Base-by-base conservation (phyloP, 2,329 filamentous ascomycete species). In the Fusarium siculi region DNA sequence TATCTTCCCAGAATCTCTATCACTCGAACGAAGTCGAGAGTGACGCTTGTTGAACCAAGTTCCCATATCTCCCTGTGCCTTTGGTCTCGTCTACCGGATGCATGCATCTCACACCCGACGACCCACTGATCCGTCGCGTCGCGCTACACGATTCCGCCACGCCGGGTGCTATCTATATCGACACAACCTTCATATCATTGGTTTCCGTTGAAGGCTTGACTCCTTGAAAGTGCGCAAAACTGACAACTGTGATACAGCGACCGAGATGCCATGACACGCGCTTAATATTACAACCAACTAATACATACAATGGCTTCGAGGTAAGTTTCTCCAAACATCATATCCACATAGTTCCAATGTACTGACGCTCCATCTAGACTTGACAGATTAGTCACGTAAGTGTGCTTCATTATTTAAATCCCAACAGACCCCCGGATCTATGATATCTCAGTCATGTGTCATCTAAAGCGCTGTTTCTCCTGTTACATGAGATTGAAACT, bases 321-420 rank as follows among this genome's bases (percentile, higher is more conserved):
- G 87, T 88, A 76, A 79, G 82, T 76, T 63, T 53, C 44, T 54
- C 43, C 43, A 36, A n/a, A 37, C 40, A 46, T 36, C 39, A 28
- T 9, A 52, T 34, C 37, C 40, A 19, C 14, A 52, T 55, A 40
- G 47, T 43, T 37, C 25, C 16, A 21, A 21, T 43, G 39, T 64
- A 25, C 63, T 75, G 59, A 72, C 61, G 46, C 50, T 68, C 61
- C 74, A 39, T 59, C 65, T 79, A 94, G 93, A 89, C 90, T 96
- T 79, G 93, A 95, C 86, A 91, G 93, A 81, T 88, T 96, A 78
- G 93, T 96, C 87, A 95, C 93, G 93, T 95, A 89, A 90, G 93
- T 92, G 44, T 36, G 50, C 15, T 49, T 46, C 34, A 32, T 43
- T 42, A 15, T 37, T 23, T 42, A 32, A 28, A n/a, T 25, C 28